Evolutionary conservation across 2,329 filamentous ascomycete species (phyloP).

Genomic region (Colletotrichum sansevieriae): DNA sequence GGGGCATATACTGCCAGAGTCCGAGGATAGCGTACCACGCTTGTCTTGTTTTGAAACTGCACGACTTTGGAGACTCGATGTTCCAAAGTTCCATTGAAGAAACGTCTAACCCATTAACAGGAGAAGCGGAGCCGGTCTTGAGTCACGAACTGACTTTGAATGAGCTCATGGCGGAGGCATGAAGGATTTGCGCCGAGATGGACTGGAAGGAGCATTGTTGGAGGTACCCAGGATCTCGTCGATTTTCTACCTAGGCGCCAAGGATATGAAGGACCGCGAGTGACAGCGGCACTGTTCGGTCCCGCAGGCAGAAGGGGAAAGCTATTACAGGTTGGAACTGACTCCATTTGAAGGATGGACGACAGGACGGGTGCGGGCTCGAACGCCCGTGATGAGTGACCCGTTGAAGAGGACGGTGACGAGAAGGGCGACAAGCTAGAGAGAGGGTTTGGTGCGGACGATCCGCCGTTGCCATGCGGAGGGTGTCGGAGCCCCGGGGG

Average conservation of each 20-base stretch:
- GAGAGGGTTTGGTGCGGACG: constrained; percentile 2
- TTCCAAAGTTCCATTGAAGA: constrained; percentile 2
- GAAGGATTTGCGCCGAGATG: constrained; percentile 6
- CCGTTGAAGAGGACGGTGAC: background rate
- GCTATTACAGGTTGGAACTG: background rate
- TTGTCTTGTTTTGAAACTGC: background rate
- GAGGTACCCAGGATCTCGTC: constrained; percentile 4
- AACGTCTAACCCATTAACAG: background rate
- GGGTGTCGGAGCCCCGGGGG: background rate
- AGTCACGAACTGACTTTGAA: background rate
- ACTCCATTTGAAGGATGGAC: background rate
- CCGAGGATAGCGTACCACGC: background rate
- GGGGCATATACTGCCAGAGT: constrained; percentile 5
- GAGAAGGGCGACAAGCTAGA: background rate
- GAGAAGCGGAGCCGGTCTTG: background rate
- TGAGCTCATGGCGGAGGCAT: background rate
- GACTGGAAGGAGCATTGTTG: background rate
- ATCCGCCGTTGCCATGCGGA: constrained; percentile 4
- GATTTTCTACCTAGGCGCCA: background rate
- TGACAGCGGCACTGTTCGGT: background rate
- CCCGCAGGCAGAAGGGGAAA: constrained; percentile 1
- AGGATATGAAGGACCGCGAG: constrained; percentile 3
- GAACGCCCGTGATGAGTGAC: background rate
- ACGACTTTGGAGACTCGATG: no score
- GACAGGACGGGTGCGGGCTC: background rate